Evolutionary conservation across 2,329 filamentous ascomycete genomes (phyloP).

Genomic region (Neodidymelliopsis sp.): DNA sequence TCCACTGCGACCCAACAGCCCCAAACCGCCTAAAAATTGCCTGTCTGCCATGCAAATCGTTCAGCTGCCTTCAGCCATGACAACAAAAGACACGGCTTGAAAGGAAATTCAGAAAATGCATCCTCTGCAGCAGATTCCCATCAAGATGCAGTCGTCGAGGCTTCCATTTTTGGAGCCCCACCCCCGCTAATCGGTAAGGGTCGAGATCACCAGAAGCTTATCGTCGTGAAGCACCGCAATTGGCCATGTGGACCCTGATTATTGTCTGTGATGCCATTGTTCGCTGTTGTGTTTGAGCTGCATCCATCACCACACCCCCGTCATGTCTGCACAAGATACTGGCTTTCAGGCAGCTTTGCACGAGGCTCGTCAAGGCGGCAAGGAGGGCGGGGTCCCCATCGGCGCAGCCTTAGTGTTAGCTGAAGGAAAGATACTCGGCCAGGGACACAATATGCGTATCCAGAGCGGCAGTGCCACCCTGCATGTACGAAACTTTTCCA

Average conservation of each 20-base stretch:
- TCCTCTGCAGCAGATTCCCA: neutral
- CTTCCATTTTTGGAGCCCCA: slow-evolving; percentile 3
- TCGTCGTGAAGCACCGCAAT: slow-evolving; percentile 20
- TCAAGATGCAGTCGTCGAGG: slow-evolving; percentile 5
- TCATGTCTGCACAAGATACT: slow-evolving; percentile 38
- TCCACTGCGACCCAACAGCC: slow-evolving; percentile 42
- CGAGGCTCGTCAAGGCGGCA: slow-evolving; percentile 62
- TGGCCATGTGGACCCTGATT: slow-evolving; percentile 22
- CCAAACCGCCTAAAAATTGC: slow-evolving; percentile 25
- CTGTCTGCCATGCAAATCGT: slow-evolving; percentile 20
- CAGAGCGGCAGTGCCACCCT: slow-evolving; percentile 75
- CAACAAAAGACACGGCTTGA: neutral
- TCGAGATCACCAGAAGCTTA: slow-evolving; percentile 24
- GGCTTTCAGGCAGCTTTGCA: slow-evolving; percentile 66
- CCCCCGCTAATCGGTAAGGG: slow-evolving; percentile 22
- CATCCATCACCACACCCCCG: slow-evolving; percentile 2
- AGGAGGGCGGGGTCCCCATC: slow-evolving; percentile 66
- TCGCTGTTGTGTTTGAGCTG: neutral
- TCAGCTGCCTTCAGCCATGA: neutral
- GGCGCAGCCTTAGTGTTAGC: slow-evolving; percentile 70
- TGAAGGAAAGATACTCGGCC: slow-evolving; percentile 73
- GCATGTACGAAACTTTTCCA: slow-evolving; percentile 60
- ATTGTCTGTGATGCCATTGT: neutral
- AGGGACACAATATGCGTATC: slow-evolving; percentile 78
- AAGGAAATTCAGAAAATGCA: neutral